Evolutionary conservation across 2,329 filamentous ascomycete genomes (phyloP), one percentile per base, ranked within the genome.

Genomic region (Arthrobotrys musiformis): DNA sequence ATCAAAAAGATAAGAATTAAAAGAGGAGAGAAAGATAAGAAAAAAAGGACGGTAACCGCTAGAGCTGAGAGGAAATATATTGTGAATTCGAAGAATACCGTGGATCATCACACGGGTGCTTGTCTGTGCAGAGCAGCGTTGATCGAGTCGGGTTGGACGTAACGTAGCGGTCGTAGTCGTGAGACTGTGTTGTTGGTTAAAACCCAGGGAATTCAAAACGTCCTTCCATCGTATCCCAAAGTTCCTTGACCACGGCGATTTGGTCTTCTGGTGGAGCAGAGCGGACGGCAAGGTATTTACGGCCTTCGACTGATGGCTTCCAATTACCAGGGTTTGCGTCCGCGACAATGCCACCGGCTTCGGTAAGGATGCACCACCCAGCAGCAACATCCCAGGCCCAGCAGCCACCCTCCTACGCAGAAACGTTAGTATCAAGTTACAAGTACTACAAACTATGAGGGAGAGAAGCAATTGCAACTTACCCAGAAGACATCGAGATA

Each of bases 321-420:
- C 91, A 94, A 68, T 88, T 87, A 0, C 91, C 92, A 0, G 91
- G 89, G 82, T 94, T 93, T 3, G 89, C 91, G 81, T 90, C 87
- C 6, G 87, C 91, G 85, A 94, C 89, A 62, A 88, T 85, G 0
- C 92, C 92, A 0, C 92, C 92, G 0, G 92, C 91, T 85, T 94
- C 92, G 30, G 85, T 84, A 26, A 94, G 84, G 76, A 94, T 90
- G 72, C 90, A 89, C 92, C 92, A 94, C 0, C 90, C 92, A 4
- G 92, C 92, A 81, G 91, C 92, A 1, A 94, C 92, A 82, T 94
- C 92, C 92, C 92, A 94, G 1, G 92, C 91, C 88, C 91, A 94
- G 83, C 91, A 93, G 0, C 92, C 92, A 40, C 90, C 91, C 84
- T 94, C 92, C 79, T 80, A 56, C 33, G 24, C 15, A 19, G 35